phyloP scores from a whole-genome alignment of 176 grass and related monocot species.

The Juncus inflexus region DNA sequence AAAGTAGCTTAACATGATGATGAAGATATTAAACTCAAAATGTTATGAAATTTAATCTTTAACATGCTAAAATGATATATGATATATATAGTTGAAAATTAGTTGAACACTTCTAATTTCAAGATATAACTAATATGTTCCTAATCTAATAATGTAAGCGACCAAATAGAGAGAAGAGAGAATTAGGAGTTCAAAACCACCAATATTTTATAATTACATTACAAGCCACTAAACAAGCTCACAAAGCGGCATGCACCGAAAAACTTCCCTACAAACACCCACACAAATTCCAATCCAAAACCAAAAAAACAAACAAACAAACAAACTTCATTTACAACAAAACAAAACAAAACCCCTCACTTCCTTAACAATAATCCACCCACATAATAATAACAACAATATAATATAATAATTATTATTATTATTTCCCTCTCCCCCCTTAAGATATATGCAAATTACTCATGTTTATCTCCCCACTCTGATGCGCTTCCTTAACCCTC shows the following conservation, averaged over 20 bases:
- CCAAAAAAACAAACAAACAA: constrained; percentile 29
- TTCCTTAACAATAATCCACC: constrained; percentile 11
- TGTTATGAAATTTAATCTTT: too few relatives aligned
- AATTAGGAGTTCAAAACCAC: constrained; percentile 1
- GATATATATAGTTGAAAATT: too few relatives aligned
- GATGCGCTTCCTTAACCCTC: constrained; percentile 73
- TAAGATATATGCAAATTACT: constrained; percentile 46
- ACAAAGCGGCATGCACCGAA: constrained; percentile 16
- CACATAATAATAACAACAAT: constrained; percentile 33
- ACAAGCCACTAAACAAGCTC: constrained; percentile 26
- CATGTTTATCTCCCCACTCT: constrained; percentile 57
- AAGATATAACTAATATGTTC: too few relatives aligned
- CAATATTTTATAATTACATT: constrained; percentile 20
- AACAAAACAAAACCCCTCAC: constrained; percentile 19
- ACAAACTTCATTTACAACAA: constrained; percentile 33
- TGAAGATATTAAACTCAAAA: too few relatives aligned
- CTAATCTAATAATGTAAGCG: too few relatives aligned
- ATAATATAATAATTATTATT: too few relatives aligned
- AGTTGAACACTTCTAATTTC: too few relatives aligned
- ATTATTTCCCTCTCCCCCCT: constrained; percentile 4
- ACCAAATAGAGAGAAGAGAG: background rate
- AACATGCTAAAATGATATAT: too few relatives aligned
- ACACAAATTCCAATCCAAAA: background rate
- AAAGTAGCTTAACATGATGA: too few relatives aligned
- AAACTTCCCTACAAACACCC: constrained; percentile 34